Conservation (phyloP, 2,329 filamentous ascomycete genomes). For the Cladophialophora exuberans region DNA sequence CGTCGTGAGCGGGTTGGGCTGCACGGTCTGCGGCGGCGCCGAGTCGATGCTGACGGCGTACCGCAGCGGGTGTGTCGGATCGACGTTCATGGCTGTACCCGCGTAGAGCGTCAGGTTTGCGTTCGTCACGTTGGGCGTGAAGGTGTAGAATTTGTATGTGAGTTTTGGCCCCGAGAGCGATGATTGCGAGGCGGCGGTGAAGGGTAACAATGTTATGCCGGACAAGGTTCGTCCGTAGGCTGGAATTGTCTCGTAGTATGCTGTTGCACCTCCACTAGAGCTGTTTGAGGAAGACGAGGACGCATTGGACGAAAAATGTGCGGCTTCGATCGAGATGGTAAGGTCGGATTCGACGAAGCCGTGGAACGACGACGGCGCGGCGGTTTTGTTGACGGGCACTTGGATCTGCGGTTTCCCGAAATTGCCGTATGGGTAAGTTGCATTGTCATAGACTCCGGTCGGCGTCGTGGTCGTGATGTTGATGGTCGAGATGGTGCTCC, state of each 20-base stretch:
- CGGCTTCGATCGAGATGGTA: constrained; percentile 42
- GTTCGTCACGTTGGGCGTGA: constrained; percentile 51
- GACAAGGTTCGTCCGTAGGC: constrained; percentile 62
- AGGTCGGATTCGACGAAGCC: constrained; percentile 67
- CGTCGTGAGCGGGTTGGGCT: constrained; percentile 36
- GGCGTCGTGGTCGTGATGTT: constrained; percentile 36
- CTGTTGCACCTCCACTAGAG: constrained; percentile 37
- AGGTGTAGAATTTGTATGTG: constrained; percentile 65
- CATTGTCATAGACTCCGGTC: constrained; percentile 20
- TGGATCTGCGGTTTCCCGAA: constrained; percentile 50
- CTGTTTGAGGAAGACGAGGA: constrained; percentile 28
- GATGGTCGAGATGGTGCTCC: constrained; percentile 40
- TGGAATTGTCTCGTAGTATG: constrained; percentile 55
- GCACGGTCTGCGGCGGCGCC: constrained; percentile 41
- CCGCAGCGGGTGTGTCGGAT: constrained; percentile 53
- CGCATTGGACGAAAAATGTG: constrained; percentile 36
- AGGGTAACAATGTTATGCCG: constrained; percentile 61
- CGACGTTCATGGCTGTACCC: constrained; percentile 53
- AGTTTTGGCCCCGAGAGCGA: constrained; percentile 55
- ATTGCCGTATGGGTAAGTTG: constrained; percentile 33
- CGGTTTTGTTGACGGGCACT: constrained; percentile 58
- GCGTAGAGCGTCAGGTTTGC: constrained; percentile 46
- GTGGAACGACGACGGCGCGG: constrained; percentile 56
- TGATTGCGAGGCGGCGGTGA: constrained; percentile 54
- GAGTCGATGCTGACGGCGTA: constrained; percentile 56